Base-by-base conservation (phyloP, 306 rosid species). In the Oxytropis ochrocephala region DNA sequence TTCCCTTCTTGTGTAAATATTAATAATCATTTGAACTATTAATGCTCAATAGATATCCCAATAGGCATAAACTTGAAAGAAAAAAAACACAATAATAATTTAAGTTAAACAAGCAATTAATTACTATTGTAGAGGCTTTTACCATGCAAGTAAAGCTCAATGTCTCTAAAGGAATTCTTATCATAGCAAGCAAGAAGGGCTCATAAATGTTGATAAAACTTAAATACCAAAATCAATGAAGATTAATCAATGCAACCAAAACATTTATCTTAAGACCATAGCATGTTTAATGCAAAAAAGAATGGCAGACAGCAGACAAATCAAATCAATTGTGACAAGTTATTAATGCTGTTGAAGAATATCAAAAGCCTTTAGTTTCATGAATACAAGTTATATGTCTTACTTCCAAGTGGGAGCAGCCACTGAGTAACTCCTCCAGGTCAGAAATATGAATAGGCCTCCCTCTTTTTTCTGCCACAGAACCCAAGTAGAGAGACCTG, bases 401-500 rank as follows among this genome's bases (percentile, higher is more conserved):
- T 94, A 94, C 97, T 87, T 94, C 95, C 80, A 94, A 89, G 7
- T 72, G 87, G 61, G 85, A 58, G 85, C 97, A 94, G 76, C 98
- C 95, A 59, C 62, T 16, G 53, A 94, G 97, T 67, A 94, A 87
- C 75, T 88, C 97, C 78, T 88, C 88, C 80, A 94, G 83, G 87
- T 94, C 96, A 49, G 92, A 77, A 60, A 82, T 79, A 66, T 94
- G 90, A 87, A 94, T 81, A 0, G 87, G 66, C 82, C 89, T 92
- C 78, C 90, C 94, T 85, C 89, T 79, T 33, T 82, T 88, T 52
- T 85, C 95, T 0, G 96, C 97, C 24, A 94, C 92, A 2, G 96
- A 94, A 14, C 97, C 91, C 91, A 94, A 81, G 78, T 84, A 90
- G 70, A 94, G 96, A 74, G 89, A 87, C 90, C 95, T 88, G 85